phyloP scores from a whole-genome alignment of 495 filamentous ascomycete genomes.

The Mycothermus thermophilus region DNA sequence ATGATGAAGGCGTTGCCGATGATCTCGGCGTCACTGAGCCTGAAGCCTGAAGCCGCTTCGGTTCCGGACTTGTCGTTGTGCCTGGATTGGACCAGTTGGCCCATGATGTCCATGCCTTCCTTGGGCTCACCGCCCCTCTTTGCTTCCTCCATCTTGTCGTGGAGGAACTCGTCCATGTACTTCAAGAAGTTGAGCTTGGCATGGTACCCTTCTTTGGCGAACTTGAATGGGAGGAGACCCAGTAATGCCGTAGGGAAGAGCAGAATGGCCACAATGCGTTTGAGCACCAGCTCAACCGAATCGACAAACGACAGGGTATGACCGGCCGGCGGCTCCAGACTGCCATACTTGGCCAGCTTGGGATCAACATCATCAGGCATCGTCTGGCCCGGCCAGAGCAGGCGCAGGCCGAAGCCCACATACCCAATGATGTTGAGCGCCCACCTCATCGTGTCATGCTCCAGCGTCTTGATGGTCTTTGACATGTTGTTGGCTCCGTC shows the following conservation, averaged over 20 bases:
- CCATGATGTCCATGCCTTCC: constrained; percentile 53
- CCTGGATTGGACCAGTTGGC: constrained; percentile 35
- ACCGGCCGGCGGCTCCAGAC: constrained; percentile 30
- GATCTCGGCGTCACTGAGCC: constrained; percentile 44
- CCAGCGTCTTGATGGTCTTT: constrained; percentile 35
- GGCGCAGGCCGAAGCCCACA: constrained; percentile 48
- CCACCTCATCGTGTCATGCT: constrained; percentile 47
- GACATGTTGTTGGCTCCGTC: constrained; percentile 5
- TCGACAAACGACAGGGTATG: constrained; percentile 48
- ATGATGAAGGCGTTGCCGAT: constrained; percentile 60
- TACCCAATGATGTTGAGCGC: constrained; percentile 55
- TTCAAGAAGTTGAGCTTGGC: constrained; percentile 46
- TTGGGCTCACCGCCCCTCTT: constrained; percentile 26
- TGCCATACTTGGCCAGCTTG: constrained; percentile 30
- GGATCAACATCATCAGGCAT: constrained; percentile 24
- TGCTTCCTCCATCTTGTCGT: constrained; percentile 39
- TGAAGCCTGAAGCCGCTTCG: constrained; percentile 8
- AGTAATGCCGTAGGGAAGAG: constrained; percentile 36
- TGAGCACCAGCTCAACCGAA: constrained; percentile 36
- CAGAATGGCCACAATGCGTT: constrained; percentile 41
- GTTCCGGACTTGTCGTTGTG: constrained; percentile 23
- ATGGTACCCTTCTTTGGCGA: constrained; percentile 30
- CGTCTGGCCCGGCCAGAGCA: constrained; percentile 42
- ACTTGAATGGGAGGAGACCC: constrained; percentile 37
- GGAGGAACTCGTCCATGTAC: constrained; percentile 52